Percentiles rank a stretch among this genome's conserved stretches.
phyloP scores from a whole-genome alignment of 805 yeast genomes.

The Wickerhamiella nectarea region DNA sequence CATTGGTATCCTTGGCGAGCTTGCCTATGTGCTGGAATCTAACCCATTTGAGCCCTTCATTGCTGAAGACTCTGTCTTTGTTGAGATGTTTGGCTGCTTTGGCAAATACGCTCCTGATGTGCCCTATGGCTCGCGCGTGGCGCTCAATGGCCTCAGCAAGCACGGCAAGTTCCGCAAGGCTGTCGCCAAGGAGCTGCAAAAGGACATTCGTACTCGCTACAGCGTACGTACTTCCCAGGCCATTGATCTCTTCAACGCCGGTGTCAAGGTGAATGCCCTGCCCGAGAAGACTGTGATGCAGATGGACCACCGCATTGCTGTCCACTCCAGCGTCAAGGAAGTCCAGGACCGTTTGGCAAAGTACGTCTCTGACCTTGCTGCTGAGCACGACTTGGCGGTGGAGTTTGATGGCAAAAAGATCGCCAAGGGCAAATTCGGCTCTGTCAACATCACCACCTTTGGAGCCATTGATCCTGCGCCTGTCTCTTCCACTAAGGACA shows the following conservation, averaged over 20 bases:
- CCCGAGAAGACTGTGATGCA: conserved; percentile 44
- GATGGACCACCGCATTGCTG: conserved; percentile 47
- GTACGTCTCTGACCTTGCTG: conserved; percentile 30
- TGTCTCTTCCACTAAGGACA: conserved; percentile 26
- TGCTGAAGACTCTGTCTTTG: conserved; percentile 43
- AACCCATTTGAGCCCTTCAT: conserved; percentile 40
- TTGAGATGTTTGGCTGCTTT: conserved; percentile 44
- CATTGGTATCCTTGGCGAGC: conserved; percentile 57
- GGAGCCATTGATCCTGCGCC: conserved; percentile 38
- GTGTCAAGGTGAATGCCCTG: conserved; percentile 58
- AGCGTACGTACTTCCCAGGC: conserved; percentile 48
- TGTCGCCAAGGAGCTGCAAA: conserved; percentile 13
- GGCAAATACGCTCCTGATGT: conserved; percentile 26
- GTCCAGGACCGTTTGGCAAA: conserved; percentile 28
- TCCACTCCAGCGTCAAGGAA: conserved; percentile 38
- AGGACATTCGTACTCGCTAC: conserved; percentile 19
- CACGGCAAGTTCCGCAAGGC: conserved; percentile 1
- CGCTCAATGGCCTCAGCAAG: conserved; percentile 1
- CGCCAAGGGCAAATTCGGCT: conserved; percentile 9
- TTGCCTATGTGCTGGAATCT: conserved; percentile 42
- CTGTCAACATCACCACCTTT: conserved; percentile 7
- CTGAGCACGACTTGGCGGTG: conserved; percentile 35
- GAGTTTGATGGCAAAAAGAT: conserved; percentile 13
- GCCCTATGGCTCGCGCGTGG: not conserved
- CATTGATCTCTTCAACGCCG: conserved; percentile 51